Evolutionary conservation across 495 filamentous ascomycete species (phyloP).

Genomic region (Aspergillus cavernicola): DNA sequence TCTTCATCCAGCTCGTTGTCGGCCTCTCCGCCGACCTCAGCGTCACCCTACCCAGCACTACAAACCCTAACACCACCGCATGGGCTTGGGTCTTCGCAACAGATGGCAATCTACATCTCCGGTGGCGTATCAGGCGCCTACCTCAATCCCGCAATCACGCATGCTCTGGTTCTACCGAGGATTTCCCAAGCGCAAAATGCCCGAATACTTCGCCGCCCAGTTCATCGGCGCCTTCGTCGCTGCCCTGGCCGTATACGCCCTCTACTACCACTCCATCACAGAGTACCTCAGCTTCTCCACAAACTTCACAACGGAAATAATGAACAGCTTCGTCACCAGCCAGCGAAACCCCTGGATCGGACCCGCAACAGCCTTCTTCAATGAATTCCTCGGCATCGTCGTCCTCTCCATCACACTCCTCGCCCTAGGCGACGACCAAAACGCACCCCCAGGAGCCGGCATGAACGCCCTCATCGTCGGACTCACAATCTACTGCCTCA

Average conservation of each 20-base stretch:
- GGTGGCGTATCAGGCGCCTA: slow-evolving; percentile 55
- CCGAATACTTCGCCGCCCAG: slow-evolving; percentile 48
- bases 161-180: slow-evolving; percentile 50
- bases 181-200: slow-evolving; percentile 43
- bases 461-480: slow-evolving; percentile 50
- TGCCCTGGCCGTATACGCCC: slow-evolving; percentile 41
- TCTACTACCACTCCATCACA: slow-evolving; percentile 48
- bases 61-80: slow-evolving; percentile 45
- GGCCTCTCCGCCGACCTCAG: slow-evolving; percentile 48
- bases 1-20: slow-evolving; percentile 40
- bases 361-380: slow-evolving; percentile 46
- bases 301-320: slow-evolving; percentile 27
- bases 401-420: slow-evolving; percentile 45
- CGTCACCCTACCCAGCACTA: slow-evolving; percentile 40
- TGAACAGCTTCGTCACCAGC: slow-evolving; percentile 38
- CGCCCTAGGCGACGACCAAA: slow-evolving; percentile 53
- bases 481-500: slow-evolving; percentile 39
- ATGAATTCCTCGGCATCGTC: slow-evolving; percentile 46
- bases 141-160: slow-evolving; percentile 50
- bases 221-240: slow-evolving; percentile 45
- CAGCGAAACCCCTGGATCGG: slow-evolving; percentile 44
- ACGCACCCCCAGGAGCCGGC: slow-evolving; percentile 51
- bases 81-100: slow-evolving; percentile 55
- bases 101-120: slow-evolving; percentile 53
- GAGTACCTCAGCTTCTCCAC: slow-evolving; percentile 30